Conservation (phyloP, 2,329 filamentous ascomycete genomes). For the Pyrenophora teres region DNA sequence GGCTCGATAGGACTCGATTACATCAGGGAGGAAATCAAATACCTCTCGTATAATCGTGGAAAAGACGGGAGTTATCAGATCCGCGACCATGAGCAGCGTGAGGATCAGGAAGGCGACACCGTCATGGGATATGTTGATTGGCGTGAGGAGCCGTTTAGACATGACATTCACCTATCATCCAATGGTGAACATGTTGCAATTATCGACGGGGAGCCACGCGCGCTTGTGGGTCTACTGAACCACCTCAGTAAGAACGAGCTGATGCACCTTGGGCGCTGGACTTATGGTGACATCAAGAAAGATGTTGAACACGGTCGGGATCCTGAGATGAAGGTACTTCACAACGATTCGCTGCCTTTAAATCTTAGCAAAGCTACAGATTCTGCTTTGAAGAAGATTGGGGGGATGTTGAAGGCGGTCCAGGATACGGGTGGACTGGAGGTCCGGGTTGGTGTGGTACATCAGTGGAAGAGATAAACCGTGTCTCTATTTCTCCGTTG, state of each 20-base stretch:
- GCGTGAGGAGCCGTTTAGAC: not conserved
- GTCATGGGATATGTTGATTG: not conserved
- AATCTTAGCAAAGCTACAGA: not conserved
- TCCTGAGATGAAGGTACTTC: not conserved
- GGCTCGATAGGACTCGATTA: not conserved
- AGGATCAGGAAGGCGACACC: not conserved
- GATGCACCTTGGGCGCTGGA: not conserved
- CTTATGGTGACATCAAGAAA: not conserved
- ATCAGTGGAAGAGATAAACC: not conserved
- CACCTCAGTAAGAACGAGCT: not conserved
- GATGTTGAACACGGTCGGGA: not conserved
- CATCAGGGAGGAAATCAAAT: not conserved
- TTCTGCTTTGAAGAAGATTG: not conserved
- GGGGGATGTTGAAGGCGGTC: not conserved
- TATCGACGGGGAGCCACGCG: not conserved
- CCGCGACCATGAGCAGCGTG: not conserved
- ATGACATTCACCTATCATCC: not conserved
- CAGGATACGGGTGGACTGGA: not conserved
- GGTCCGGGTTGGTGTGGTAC: not conserved
- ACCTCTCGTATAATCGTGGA: not conserved
- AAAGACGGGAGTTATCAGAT: not conserved
- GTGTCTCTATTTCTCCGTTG: not conserved
- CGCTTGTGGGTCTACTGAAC: not conserved
- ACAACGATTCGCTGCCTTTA: not conserved
- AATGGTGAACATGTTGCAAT: not conserved